Evolutionary conservation across 345 rosid genomes (phyloP).

Genomic region (Eucalyptus curtisii): DNA sequence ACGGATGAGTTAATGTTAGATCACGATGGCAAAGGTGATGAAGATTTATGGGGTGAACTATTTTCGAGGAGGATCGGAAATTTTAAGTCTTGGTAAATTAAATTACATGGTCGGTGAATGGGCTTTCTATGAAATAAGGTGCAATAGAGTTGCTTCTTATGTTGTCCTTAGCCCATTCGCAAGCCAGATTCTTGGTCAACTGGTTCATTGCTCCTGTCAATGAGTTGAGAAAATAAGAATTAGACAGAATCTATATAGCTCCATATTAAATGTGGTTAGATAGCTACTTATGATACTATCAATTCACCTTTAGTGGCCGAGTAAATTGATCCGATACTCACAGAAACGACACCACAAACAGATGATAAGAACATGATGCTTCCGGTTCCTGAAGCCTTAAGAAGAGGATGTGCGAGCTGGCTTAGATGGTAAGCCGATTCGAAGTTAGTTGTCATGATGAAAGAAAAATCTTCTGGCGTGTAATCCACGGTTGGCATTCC

Average conservation of each 20-base stretch:
- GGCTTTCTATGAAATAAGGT: constrained; percentile 23
- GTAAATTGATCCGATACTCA: neutral
- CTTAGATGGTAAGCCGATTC: neutral
- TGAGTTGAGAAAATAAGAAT: neutral
- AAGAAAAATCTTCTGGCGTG: neutral
- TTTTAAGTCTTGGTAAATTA: neutral
- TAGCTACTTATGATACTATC: neutral
- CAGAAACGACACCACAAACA: rapidly evolving
- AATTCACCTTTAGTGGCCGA: neutral
- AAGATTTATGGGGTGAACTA: neutral
- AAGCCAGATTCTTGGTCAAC: constrained; percentile 43
- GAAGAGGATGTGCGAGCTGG: neutral
- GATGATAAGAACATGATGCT: neutral
- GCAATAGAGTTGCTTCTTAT: constrained; percentile 49
- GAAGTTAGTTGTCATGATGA: neutral
- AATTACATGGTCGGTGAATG: neutral
- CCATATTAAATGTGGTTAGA: rapidly evolving
- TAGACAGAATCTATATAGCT: neutral
- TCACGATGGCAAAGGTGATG: neutral
- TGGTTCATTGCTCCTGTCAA: constrained; percentile 39
- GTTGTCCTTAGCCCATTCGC: constrained; percentile 66
- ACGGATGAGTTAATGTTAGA: neutral
- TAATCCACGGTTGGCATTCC: neutral
- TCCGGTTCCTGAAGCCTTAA: neutral
- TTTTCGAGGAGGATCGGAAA: neutral